Base-by-base conservation (phyloP, 1,284 basidiomycete species). In the Tetrapyrgos nigripes region DNA sequence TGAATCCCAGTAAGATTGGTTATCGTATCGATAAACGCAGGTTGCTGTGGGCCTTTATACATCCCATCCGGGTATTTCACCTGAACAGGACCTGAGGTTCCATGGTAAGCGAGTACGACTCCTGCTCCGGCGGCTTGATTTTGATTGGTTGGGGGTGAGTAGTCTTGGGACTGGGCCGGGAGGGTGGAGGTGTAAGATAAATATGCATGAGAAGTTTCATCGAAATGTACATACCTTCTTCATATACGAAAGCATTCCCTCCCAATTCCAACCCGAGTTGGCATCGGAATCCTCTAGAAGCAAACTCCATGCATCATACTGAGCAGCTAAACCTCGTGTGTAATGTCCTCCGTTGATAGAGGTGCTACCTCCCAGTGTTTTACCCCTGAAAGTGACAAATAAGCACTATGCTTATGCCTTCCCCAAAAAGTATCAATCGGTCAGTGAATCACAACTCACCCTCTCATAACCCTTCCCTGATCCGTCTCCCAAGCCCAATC, bases 311-410 rank as follows among this genome's bases (percentile, higher is more conserved):
- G 83, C 76, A 64, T 89, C 85, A 63, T 87, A 87, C 67, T 89
- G 86, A 0, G 78, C 82, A 24, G 75, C 75, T 26, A 80, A 66
- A 2, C 82, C 87, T 9, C 86, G 79, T 11, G 85, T 86, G 73
- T 84, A 87, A 10, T 78, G 73, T 10, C 74, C 83, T 27, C 85
- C 85, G 64, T 88, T 88, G 68, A 88, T 84, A 1, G 83, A 83
- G 29, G 82, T 79, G 48, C 79, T 77, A 1, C 86, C 87, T 27
- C 86, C 86, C 2, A 89, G 76, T 0, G 84, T 84, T 66, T 82
- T 84, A 1, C 85, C 85, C 26, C 82, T 81, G 44, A 24, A 19
- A 28, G 46, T 37, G 8, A 29, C 43, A 29, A 24, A 27, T 14
- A 45, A 21, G 29, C 23, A 28, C n/a, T n/a, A n/a, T n/a, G n/a